A percentile compares a stretch with the other conserved stretches of the same genome.
Evolutionary conservation across 805 yeast genomes (phyloP).

Genomic region (Suhomyces sp.): DNA sequence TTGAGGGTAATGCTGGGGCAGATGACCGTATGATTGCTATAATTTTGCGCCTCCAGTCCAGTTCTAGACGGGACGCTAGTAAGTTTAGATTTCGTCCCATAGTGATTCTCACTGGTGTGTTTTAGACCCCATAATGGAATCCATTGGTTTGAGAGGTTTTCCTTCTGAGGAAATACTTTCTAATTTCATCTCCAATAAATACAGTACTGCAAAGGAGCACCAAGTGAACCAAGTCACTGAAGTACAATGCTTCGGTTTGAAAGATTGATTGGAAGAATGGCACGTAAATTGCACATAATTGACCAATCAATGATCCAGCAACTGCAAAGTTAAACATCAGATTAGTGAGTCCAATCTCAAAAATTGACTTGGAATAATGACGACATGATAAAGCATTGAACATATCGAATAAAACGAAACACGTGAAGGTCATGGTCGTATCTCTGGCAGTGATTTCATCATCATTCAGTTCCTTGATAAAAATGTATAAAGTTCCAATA

Average conservation of each 20-base stretch:
- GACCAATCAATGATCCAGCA: conserved; percentile 83
- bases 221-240: conserved; percentile 69
- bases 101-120: too few species aligned
- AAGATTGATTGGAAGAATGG: conserved; percentile 91
- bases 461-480: conserved; percentile 83
- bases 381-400: conserved; percentile 95
- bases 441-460: conserved; percentile 85
- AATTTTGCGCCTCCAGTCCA: too few species aligned
- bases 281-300: conserved; percentile 86
- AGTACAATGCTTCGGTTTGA: conserved; percentile 86
- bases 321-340: conserved; percentile 94
- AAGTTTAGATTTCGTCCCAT: too few species aligned
- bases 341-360: conserved; percentile 78
- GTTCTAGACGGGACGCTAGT: too few species aligned
- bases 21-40: too few species aligned
- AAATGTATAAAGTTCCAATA: conserved; percentile 83
- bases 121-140: conserved; percentile 18
- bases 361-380: conserved; percentile 78
- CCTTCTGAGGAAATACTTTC: conserved; percentile 51
- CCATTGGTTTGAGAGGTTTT: conserved; percentile 16
- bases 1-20: too few species aligned
- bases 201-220: conserved; percentile 71
- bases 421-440: conserved; percentile 98
- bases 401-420: conserved; percentile 95
- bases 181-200: conserved; percentile 78